Percentiles rank a stretch among this genome's conserved stretches.
Evolutionary conservation across 2,329 filamentous ascomycete genomes (phyloP).

Genomic region (Neonectria neomacrospora): DNA sequence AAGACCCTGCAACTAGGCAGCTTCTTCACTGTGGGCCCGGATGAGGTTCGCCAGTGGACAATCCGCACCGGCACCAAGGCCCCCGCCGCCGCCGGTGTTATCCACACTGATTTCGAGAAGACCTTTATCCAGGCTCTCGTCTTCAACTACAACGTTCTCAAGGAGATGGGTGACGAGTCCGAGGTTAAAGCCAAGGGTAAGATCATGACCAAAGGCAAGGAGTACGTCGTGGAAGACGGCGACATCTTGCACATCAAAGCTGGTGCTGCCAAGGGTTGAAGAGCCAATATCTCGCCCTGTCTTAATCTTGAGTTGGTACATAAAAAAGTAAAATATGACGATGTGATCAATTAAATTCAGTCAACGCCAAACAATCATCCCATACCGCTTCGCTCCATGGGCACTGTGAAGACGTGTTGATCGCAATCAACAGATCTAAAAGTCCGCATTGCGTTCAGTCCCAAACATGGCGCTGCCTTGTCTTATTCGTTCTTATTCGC

Average conservation of each 20-base stretch:
- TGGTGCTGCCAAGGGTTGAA: conserved; percentile 78
- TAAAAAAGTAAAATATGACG: conserved; percentile 41
- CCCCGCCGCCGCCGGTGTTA: conserved; percentile 96
- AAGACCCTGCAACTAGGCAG: conserved; percentile 88
- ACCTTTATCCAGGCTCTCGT: conserved; percentile 98
- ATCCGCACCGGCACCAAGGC: conserved; percentile 96
- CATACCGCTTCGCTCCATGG: background rate
- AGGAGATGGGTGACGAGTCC: conserved; percentile 88
- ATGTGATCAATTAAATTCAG: conserved; percentile 31
- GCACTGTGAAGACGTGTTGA: background rate
- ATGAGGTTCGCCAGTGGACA: conserved; percentile 99
- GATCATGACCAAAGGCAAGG: conserved; percentile 98
- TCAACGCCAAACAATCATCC: background rate
- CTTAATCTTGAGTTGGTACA: conserved; percentile 25
- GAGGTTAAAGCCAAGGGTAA: conserved; percentile 94
- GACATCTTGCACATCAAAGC: conserved; percentile 90
- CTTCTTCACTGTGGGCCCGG: conserved; percentile 96
- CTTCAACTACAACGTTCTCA: conserved; percentile 85
- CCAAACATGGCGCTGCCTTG: background rate
- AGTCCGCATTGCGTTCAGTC: background rate
- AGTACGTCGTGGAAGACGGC: conserved; percentile 89
- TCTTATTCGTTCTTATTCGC: background rate
- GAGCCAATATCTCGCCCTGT: conserved; percentile 20
- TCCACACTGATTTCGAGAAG: conserved; percentile 99
- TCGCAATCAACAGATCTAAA: background rate